A percentile compares a stretch with the other conserved stretches of the same genome.
These are phyloP conservation scores for Trichosphaerium sp. DNA, from an alignment of 78 protist genomes.

Conservation along the genomic window DNA sequence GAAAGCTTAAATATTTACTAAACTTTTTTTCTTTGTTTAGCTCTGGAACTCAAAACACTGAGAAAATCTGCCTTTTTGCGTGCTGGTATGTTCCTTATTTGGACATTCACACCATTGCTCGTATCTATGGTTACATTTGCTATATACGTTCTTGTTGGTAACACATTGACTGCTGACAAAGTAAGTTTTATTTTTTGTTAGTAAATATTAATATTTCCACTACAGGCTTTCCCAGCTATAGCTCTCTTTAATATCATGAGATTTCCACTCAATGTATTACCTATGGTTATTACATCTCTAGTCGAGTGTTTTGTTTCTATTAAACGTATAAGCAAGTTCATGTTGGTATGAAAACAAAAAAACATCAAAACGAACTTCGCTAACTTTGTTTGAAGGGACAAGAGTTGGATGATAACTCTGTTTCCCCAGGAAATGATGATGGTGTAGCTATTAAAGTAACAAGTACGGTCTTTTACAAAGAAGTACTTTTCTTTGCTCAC, in stretches of 20 bases:
- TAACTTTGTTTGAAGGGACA: neutral
- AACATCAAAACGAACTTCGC: neutral
- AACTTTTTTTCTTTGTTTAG: neutral
- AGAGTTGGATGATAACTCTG: neutral
- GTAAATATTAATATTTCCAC: no score
- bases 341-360: neutral
- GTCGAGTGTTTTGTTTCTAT: conserved; percentile 33
- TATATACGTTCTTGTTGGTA: conserved; percentile 1
- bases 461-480: neutral
- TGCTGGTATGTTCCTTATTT: neutral
- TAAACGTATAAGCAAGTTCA: conserved; percentile 10
- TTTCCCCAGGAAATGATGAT: neutral
- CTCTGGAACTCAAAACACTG: conserved; percentile 2
- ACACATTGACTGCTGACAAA: conserved; percentile 25
- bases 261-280: conserved; percentile 50
- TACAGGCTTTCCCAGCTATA: conserved; percentile 53
- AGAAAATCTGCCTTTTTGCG: neutral
- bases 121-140: conserved; percentile 28
- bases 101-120: conserved; percentile 27
- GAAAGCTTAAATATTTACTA: neutral
- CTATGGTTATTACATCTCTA: neutral
- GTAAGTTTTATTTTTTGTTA: no score
- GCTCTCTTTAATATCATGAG: conserved; percentile 49
- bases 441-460: neutral
- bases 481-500: neutral